Evolutionary conservation across 495 filamentous ascomycete genomes (phyloP).

Genomic region (Alectoria sarmentosa): DNA sequence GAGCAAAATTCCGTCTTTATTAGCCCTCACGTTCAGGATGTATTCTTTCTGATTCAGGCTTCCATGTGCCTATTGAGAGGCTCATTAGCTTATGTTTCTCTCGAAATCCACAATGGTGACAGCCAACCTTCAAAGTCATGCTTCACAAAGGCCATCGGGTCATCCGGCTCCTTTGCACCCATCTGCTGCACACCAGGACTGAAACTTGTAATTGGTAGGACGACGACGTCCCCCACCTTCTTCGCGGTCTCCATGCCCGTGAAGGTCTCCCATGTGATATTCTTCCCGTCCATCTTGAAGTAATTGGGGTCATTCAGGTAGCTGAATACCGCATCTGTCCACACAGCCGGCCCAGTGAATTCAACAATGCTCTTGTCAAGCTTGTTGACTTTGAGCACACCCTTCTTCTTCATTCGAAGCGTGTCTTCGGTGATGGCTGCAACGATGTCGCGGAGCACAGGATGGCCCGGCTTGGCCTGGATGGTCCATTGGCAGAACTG

Average conservation of each 20-base stretch:
- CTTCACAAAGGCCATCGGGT: slow-evolving; percentile 97
- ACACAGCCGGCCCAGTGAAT: slow-evolving; percentile 89
- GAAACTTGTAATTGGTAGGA: slow-evolving; percentile 94
- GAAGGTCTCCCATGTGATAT: slow-evolving; percentile 82
- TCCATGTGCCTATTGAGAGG: slow-evolving; percentile 61
- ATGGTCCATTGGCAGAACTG: slow-evolving; percentile 99
- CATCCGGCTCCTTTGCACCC: slow-evolving; percentile 81
- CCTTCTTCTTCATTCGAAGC: slow-evolving; percentile 63
- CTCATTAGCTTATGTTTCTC: slow-evolving; percentile 9
- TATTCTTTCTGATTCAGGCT: slow-evolving; percentile 54
- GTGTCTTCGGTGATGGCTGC: slow-evolving; percentile 77
- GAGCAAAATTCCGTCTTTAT: background rate
- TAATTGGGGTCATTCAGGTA: slow-evolving; percentile 91
- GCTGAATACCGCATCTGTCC: slow-evolving; percentile 87
- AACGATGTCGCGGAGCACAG: slow-evolving; percentile 81
- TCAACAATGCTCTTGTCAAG: slow-evolving; percentile 82
- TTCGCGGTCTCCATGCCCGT: slow-evolving; percentile 74
- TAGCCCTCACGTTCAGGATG: slow-evolving; percentile 23
- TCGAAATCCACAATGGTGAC: no score
- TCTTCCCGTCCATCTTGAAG: slow-evolving; percentile 67
- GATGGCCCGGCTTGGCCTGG: slow-evolving; percentile 90
- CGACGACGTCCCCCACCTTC: slow-evolving; percentile 89
- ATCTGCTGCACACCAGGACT: slow-evolving; percentile 92
- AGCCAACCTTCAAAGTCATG: slow-evolving; percentile 86
- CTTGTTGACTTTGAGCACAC: slow-evolving; percentile 54